Base-by-base conservation (phyloP, 371 early-diverging fungal genomes). In the Mucor mucedo region DNA sequence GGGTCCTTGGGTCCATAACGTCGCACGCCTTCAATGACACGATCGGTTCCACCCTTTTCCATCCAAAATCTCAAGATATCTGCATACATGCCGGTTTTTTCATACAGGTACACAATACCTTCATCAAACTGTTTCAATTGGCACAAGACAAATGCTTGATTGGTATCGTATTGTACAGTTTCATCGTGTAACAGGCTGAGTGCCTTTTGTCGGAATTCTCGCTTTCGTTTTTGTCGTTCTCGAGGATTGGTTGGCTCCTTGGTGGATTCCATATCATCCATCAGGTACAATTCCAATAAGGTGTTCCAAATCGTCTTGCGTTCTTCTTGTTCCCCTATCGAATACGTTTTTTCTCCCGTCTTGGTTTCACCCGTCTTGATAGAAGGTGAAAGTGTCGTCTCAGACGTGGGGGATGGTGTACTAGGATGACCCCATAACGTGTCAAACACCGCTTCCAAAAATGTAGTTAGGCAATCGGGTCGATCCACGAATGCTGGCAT, bases 71-170 rank as follows among this genome's bases (percentile, higher is more conserved):
- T 80, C 13, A 97, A 63, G 55, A 95, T 91, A 28, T 93, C 94
- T 13, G 83, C 78, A 69, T 91, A 91, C 93, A 93, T 86, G 21
- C 78, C 82, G 64, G 90, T 87, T 41, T 87, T 91, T 77, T 95
- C 93, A 62, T 93, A 93, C 28, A 98, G 73, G 63, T 87, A 93
- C 21, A 96, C 87, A 16, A 91, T 87, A 0, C 96, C 98, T 5
- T 89, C 88, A 57, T 88, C 87, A 73, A 95, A 96, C 4, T 86
- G 74, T 53, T 91, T 87, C 55, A 90, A 72, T 41, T 94, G 89
- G 68, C 97, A 97, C 4, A 98, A 84, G 4, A 96, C 89, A 40
- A 96, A 73, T 0, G 95, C 95, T 38, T 96, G 94, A 66, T 96
- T 94, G 52, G 89, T 83, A 76, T 98, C 97, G 68, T 95, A 94